phyloP scores from a whole-genome alignment of 352 stramenopile species.

The Globisporangium carolinianum region DNA sequence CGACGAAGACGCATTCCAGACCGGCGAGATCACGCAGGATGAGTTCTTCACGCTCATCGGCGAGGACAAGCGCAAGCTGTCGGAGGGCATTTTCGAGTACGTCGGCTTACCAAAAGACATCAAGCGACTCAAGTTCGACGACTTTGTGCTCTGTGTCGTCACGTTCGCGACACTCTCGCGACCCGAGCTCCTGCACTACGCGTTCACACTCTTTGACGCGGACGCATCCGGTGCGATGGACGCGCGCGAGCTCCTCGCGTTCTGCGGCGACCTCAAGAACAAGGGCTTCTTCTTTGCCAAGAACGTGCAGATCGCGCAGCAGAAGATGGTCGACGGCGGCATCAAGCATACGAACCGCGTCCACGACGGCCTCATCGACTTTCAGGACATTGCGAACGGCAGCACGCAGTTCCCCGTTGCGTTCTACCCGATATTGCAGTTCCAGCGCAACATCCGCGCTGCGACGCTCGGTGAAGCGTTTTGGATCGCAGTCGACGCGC shows the following conservation, averaged over 20 bases:
- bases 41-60: slow-evolving; percentile 54
- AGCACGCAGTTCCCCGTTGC: slow-evolving; percentile 49
- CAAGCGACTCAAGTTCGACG: slow-evolving; percentile 40
- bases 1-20: slow-evolving; percentile 37
- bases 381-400: slow-evolving; percentile 45
- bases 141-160: slow-evolving; percentile 51
- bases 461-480: slow-evolving; percentile 44
- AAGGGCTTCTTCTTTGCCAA: slow-evolving; percentile 50
- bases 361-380: slow-evolving; percentile 39
- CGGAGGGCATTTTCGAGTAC: slow-evolving; percentile 40
- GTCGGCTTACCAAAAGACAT: slow-evolving; percentile 23
- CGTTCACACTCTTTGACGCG: slow-evolving; percentile 61
- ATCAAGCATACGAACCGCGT: slow-evolving; percentile 15
- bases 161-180: slow-evolving; percentile 44
- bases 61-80: slow-evolving; percentile 52
- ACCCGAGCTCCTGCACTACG: slow-evolving; percentile 49
- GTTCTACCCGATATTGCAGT: slow-evolving; percentile 61
- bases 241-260: slow-evolving; percentile 35
- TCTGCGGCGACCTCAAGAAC: slow-evolving; percentile 51
- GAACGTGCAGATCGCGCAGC: slow-evolving; percentile 50
- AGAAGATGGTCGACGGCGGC: slow-evolving; percentile 30
- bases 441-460: slow-evolving; percentile 49
- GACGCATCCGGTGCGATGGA: slow-evolving; percentile 64
- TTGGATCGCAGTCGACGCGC: slow-evolving; percentile 29
- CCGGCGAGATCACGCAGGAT: slow-evolving; percentile 41